Evolutionary conservation across 441 rosid genomes (phyloP), one percentile per base, ranked within the genome.

Genomic region (Geranium incanum): DNA sequence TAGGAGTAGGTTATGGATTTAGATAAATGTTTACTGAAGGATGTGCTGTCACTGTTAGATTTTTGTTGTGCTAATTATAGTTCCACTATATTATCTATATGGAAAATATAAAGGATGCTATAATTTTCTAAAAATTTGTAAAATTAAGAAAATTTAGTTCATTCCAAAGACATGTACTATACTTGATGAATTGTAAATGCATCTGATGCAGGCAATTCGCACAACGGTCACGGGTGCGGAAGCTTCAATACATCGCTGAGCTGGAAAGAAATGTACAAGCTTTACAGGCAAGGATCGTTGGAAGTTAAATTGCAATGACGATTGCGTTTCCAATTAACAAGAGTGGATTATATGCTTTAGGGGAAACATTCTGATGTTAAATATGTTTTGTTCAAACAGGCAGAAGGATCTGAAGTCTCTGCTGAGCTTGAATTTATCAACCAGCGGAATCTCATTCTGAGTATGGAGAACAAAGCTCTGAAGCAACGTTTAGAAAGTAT

Each of bases 241-340:
- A 96, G 79, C 98, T 96, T 75, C 99, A 96, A 83, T 93, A 93
- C 86, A 93, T 96, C 79, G 94, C 98, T 82, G 99, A 96, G 84
- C 81, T 93, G 80, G 99, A 96, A 86, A 88, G 95, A 72, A 93
- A 87, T 81, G 99, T 96, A 62, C 98, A 93, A 83, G 88, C 89
- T 80, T 88, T 96, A 79, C 97, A 96, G 92, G 99, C 81, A 77
- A 79, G 80, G 74, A 38, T 36, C 50, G 19, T 66, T 43, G 77
- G 57, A 76, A 48, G 41, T 60, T 21, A 28, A 63, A 36, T 23
- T 4, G 33, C 72, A 59, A 63, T 63, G 15, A 11, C 76, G 36
- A 36, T 59, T 39, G 66, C 64, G 18, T 55, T 72, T 70, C 12
- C 38, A 11, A 23, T 23, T 19, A 62, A 18, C 4, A 21, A 62